phyloP scores from a whole-genome alignment of 306 rosid species.

The Casuarina glauca region DNA sequence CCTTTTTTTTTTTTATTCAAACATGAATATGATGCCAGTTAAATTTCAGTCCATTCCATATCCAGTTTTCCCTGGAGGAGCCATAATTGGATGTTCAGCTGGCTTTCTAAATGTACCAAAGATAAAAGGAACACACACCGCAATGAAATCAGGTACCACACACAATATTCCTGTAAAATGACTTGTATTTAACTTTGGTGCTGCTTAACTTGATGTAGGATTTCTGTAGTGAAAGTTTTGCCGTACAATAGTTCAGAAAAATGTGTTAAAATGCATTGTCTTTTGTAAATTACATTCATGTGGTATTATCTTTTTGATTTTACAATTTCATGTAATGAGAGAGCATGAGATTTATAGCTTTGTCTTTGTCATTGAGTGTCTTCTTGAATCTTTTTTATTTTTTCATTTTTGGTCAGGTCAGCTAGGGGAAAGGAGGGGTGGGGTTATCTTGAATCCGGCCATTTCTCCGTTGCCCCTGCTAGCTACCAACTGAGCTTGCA shows the following conservation, averaged over 20 bases:
- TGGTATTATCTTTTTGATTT: neutral
- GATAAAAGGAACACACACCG: slow-evolving; percentile 94
- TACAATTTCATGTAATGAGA: neutral
- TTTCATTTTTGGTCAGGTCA: no score
- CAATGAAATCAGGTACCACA: slow-evolving; percentile 89
- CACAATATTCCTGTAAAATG: slow-evolving; percentile 3
- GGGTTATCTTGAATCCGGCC: no score
- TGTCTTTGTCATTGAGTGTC: neutral
- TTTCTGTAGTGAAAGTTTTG: neutral
- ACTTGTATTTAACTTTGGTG: slow-evolving; percentile 5
- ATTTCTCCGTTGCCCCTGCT: no score
- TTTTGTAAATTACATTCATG: neutral
- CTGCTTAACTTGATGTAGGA: slow-evolving; percentile 12
- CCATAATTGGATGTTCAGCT: slow-evolving; percentile 89
- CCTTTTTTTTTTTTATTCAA: slow-evolving; percentile 30
- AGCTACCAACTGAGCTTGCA: no score
- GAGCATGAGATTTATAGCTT: neutral
- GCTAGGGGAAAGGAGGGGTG: no score
- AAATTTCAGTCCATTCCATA: slow-evolving; percentile 99
- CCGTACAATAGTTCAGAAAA: neutral
- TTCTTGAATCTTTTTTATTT: neutral
- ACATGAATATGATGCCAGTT: slow-evolving; percentile 65
- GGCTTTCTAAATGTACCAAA: slow-evolving; percentile 94
- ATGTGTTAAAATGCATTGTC: neutral
- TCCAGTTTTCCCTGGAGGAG: slow-evolving; percentile 99